Conservation (phyloP, 1,284 basidiomycete species). For the Leccinum subrobustum region DNA sequence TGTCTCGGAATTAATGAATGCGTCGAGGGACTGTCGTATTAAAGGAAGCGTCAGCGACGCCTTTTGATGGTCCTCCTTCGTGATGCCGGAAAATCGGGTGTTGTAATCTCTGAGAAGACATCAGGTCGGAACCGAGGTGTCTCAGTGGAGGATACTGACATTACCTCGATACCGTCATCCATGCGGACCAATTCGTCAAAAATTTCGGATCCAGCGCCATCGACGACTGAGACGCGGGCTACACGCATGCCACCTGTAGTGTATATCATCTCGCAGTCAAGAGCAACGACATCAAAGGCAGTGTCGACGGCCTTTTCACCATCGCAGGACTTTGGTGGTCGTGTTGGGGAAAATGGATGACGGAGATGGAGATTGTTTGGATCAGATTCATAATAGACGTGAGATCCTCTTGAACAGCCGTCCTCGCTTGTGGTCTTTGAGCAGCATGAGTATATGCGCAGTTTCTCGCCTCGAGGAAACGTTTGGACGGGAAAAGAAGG, state of each 20-base stretch:
- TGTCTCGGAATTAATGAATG: conserved; percentile 73
- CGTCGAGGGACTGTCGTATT: conserved; percentile 65
- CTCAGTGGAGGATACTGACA: conserved; percentile 50
- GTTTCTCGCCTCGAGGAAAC: conserved; percentile 54
- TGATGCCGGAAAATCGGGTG: conserved; percentile 88
- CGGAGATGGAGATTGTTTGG: conserved; percentile 70
- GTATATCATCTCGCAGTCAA: conserved; percentile 94
- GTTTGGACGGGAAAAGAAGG: conserved; percentile 1
- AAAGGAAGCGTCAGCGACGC: conserved; percentile 66
- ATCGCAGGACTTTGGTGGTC: conserved; percentile 27
- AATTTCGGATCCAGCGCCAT: conserved; percentile 67
- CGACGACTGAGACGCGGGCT: conserved; percentile 84
- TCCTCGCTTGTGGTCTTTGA: conserved; percentile 53
- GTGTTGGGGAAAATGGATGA: conserved; percentile 65
- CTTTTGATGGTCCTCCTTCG: conserved; percentile 52
- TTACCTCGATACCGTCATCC: conserved; percentile 72
- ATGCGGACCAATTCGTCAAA: conserved; percentile 84
- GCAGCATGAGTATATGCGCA: conserved; percentile 68
- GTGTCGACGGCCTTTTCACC: conserved; percentile 30
- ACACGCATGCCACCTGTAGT: conserved; percentile 86
- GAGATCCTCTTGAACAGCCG: conserved; percentile 66
- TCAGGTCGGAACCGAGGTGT: conserved; percentile 6
- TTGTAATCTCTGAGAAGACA: conserved; percentile 71
- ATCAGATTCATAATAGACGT: conserved; percentile 78
- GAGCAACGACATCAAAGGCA: conserved; percentile 70